Evolutionary conservation across 108 stramenopile genomes (phyloP), one percentile per base, ranked within the genome.

Genomic region (Cyclotella baltica): DNA sequence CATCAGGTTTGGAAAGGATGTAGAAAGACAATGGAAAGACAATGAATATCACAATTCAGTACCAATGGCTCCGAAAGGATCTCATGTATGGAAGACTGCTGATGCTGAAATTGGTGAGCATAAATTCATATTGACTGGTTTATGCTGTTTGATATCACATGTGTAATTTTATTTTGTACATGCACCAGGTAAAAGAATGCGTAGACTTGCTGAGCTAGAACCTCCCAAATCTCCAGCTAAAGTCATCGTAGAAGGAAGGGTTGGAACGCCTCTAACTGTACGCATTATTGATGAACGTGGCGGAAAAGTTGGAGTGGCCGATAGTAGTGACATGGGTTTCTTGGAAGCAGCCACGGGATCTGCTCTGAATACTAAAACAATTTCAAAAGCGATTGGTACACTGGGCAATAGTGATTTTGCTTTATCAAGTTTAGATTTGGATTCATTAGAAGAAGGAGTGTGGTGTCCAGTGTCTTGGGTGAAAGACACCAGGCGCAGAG

Each of bases 81-180:
- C 89, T 55, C 85, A 87, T 38, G 83, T 93, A 30, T 93, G 92
- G 92, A 86, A 86, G 50, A 93, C 92, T 30, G 75, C 83, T 35
- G 90, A 93, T 77, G 80, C 86, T 11, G 72, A 83, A n/a, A 77
- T 93, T 0, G 79, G 78, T 36, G 85, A 85, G 40, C 80, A 88
- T 48, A 83, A 91, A 52, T 52, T 52, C n/a, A n/a, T n/a, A n/a
- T n/a, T n/a, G n/a, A n/a, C n/a, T n/a, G n/a, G n/a, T n/a, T n/a
- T n/a, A n/a, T n/a, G n/a, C n/a, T 13, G 51, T 52, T 52, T 52
- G 19, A 10, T 52, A 52, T 19, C 51, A 52, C 40, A 43, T 43
- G 6, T 43, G 13, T 13, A 43, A 43, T 43, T 10, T 52, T 52
- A 4, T 52, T 52, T 13, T 19, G 18, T 10, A n/a, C n/a, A n/a